Evolutionary conservation across 192 early-diverging fungal genomes (phyloP).

Genomic region (Coemansia aciculifera): DNA sequence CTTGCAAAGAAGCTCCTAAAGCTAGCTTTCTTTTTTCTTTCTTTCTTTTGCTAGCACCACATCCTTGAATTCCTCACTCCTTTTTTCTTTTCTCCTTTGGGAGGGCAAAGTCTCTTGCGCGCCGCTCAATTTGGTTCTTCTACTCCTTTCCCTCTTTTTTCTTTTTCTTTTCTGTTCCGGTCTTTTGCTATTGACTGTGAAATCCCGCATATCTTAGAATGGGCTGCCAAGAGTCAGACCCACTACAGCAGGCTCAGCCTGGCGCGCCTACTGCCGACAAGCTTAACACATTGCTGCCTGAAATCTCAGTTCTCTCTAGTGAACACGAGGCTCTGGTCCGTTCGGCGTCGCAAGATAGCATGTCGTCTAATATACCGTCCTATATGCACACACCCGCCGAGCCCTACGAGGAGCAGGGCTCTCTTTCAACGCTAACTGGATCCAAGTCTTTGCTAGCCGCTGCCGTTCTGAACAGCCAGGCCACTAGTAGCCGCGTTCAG

Average conservation of each 20-base stretch:
- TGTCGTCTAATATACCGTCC: constrained; percentile 17
- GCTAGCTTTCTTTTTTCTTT: background rate
- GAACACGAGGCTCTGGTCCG: background rate
- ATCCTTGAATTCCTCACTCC: background rate
- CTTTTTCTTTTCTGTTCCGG: background rate
- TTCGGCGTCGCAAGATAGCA: constrained; percentile 2
- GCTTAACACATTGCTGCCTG: background rate
- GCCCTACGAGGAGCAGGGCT: constrained; percentile 26
- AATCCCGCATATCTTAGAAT: background rate
- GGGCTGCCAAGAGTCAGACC: constrained; percentile 4
- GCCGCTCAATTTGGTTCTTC: background rate
- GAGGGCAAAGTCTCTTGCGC: background rate
- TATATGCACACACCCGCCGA: constrained; percentile 42
- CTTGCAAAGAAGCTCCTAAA: background rate
- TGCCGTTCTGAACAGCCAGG: background rate
- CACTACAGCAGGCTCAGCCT: background rate
- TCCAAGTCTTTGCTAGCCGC: background rate
- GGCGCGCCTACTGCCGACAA: background rate
- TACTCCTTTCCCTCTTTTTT: background rate
- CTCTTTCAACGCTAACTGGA: background rate
- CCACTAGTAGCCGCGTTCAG: background rate
- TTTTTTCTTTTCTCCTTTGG: background rate
- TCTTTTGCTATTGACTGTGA: background rate
- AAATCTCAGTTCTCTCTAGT: background rate
- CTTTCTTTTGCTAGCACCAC: background rate